A percentile compares a stretch with the other conserved stretches of the same genome.
Conservation (phyloP, 768 basidiomycete genomes). For the Leucocoprinus birnbaumii region DNA sequence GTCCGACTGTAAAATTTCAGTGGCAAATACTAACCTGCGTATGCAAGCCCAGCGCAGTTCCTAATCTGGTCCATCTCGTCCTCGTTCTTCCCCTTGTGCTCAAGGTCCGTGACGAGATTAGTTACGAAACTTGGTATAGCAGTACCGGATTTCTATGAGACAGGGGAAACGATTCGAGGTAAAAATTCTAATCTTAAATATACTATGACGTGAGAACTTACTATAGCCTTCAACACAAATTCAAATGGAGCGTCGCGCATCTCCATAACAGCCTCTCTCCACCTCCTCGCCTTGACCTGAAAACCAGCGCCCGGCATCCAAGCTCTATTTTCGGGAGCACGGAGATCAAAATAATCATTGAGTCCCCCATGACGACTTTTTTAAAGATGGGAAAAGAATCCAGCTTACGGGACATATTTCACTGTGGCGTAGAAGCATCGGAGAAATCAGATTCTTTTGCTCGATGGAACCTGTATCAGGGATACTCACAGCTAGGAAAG, state of each 20-base stretch:
- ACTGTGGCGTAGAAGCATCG: constrained; percentile 30
- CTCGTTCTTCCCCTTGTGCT: constrained; percentile 17
- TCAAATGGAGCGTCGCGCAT: constrained; percentile 46
- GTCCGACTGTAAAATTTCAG: not conserved
- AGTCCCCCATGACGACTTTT: not conserved
- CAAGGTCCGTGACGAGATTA: constrained; percentile 24
- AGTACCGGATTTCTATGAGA: constrained; percentile 27
- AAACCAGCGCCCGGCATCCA: constrained; percentile 54
- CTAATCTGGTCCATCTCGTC: constrained; percentile 28
- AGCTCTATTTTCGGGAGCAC: no score
- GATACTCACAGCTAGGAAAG: constrained; percentile 35
- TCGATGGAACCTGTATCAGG: not conserved
- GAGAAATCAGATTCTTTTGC: not conserved
- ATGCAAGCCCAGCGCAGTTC: constrained; percentile 34
- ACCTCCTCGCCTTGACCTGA: constrained; percentile 45
- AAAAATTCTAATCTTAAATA: not conserved
- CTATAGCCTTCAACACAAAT: constrained; percentile 34
- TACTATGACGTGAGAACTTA: constrained; percentile 17
- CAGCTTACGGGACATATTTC: constrained; percentile 46
- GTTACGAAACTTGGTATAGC: constrained; percentile 31
- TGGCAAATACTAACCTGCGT: constrained; percentile 27
- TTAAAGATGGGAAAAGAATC: not conserved
- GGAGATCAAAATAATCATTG: no score
- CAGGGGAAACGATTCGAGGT: not conserved
- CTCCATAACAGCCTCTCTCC: constrained; percentile 43